A percentile compares a stretch with the other conserved stretches of the same genome.
Evolutionary conservation across 2,329 filamentous ascomycete genomes (phyloP).

Genomic region (Sclerotinia spermophila): DNA sequence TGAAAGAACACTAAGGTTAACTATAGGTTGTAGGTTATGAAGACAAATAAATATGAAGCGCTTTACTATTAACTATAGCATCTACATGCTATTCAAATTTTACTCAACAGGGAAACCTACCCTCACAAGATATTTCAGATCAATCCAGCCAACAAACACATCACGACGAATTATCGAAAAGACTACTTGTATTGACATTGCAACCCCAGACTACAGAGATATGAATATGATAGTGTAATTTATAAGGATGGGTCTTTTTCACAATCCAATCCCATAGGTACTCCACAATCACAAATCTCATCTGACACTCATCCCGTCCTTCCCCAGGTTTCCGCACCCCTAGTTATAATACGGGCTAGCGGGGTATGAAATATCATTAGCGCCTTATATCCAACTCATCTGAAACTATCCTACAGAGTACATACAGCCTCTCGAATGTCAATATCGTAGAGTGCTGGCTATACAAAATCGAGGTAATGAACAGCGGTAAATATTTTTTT

Average conservation of each 20-base stretch:
- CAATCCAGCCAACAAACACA: neutral
- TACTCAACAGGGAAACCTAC: too few species aligned
- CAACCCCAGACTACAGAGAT: neutral
- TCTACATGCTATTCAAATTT: too few species aligned
- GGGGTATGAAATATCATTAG: neutral
- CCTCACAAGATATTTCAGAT: neutral
- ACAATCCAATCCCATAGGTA: too few species aligned
- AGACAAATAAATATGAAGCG: too few species aligned
- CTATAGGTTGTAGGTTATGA: too few species aligned
- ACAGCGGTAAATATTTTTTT: neutral
- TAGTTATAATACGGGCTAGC: neutral
- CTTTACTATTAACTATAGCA: too few species aligned
- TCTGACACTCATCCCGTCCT: neutral
- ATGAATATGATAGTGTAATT: neutral
- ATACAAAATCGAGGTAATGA: neutral
- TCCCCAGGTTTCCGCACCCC: neutral
- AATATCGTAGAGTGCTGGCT: too few species aligned
- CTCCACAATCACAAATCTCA: neutral
- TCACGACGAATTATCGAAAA: neutral
- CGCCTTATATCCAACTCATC: too few species aligned
- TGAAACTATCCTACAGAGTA: too few species aligned
- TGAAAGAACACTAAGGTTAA: too few species aligned
- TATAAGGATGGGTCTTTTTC: too few species aligned
- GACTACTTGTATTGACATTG: neutral
- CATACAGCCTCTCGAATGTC: too few species aligned